These are phyloP conservation scores for Prinsepia uniflora DNA, from an alignment of 306 rosid genomes.

Conservation along the genomic window DNA sequence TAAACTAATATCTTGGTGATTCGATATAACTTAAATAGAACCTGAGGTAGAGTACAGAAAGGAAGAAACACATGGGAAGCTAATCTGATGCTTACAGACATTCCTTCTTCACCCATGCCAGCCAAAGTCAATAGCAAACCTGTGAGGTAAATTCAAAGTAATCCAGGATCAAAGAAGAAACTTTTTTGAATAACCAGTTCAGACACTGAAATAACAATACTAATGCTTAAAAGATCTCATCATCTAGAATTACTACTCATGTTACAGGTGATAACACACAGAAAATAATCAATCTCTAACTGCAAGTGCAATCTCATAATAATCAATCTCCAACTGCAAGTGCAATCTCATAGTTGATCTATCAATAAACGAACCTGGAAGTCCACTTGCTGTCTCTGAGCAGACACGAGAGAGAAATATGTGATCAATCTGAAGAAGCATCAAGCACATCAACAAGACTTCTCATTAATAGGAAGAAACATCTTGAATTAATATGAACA, in stretches of 20 bases:
- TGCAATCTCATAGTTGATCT: conserved; percentile 5
- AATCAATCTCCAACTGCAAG: conserved; percentile 12
- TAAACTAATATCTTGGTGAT: conserved; percentile 3
- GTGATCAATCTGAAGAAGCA: conserved; percentile 70
- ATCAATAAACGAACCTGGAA: conserved; percentile 62
- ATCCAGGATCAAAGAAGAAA: conserved; percentile 18
- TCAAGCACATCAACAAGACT: conserved; percentile 14
- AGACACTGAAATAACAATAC: conserved; percentile 11
- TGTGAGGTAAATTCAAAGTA: conserved; percentile 30
- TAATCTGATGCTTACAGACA: conserved; percentile 59
- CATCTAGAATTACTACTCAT: not conserved
- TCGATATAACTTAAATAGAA: not conserved
- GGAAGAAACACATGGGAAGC: not conserved
- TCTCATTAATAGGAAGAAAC: conserved; percentile 9
- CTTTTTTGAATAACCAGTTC: not conserved
- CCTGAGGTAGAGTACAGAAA: not conserved
- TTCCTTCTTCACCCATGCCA: conserved; percentile 86
- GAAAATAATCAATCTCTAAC: conserved; percentile 2
- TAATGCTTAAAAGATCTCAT: not conserved
- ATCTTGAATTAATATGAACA: conserved; percentile 9
- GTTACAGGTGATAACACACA: not conserved
- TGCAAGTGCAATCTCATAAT: conserved; percentile 9
- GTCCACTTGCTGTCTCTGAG: conserved; percentile 94
- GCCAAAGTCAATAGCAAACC: conserved; percentile 94
- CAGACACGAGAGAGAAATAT: conserved; percentile 91